Percentiles rank a stretch among this genome's conserved stretches.
These are phyloP conservation scores for Cyberlindnera meyerae DNA, from an alignment of 805 yeast species.

Conservation along the genomic window DNA sequence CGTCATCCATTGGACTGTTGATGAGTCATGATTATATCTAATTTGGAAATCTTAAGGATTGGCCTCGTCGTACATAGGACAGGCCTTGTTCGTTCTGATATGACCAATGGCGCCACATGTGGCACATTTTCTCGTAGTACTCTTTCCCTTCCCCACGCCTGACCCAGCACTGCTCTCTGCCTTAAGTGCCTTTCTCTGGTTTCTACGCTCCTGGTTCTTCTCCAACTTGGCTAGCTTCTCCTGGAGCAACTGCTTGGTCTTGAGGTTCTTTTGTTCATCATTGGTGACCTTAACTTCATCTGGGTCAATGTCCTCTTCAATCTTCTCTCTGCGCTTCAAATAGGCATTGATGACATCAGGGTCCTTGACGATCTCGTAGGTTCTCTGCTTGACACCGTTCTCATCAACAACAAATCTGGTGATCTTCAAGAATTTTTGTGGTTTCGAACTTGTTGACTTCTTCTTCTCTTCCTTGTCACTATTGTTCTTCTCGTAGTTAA, in stretches of 20 bases:
- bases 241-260: conserved; percentile 70
- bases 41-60: conserved; percentile 14
- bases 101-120: conserved; percentile 96
- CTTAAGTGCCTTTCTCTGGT: conserved; percentile 46
- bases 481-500: conserved; percentile 26
- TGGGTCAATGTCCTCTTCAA: conserved; percentile 61
- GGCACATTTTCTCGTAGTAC: conserved; percentile 74
- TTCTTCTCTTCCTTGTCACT: neutral
- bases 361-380: conserved; percentile 72
- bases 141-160: conserved; percentile 30
- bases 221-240: conserved; percentile 80
- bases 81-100: conserved; percentile 79
- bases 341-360: conserved; percentile 86
- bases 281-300: conserved; percentile 74
- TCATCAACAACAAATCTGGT: conserved; percentile 78
- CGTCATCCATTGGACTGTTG: conserved; percentile 23
- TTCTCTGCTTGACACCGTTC: conserved; percentile 81
- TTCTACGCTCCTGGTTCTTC: conserved; percentile 64
- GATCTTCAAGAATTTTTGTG: conserved; percentile 47
- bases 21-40: neutral
- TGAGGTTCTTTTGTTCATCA: conserved; percentile 77
- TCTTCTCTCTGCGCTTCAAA: conserved; percentile 59
- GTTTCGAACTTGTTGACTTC: neutral
- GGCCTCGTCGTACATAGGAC: conserved; percentile 75
- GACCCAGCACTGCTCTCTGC: conserved; percentile 31